Base-by-base conservation (phyloP, 2,329 filamentous ascomycete genomes). In the Curvularia sp. region DNA sequence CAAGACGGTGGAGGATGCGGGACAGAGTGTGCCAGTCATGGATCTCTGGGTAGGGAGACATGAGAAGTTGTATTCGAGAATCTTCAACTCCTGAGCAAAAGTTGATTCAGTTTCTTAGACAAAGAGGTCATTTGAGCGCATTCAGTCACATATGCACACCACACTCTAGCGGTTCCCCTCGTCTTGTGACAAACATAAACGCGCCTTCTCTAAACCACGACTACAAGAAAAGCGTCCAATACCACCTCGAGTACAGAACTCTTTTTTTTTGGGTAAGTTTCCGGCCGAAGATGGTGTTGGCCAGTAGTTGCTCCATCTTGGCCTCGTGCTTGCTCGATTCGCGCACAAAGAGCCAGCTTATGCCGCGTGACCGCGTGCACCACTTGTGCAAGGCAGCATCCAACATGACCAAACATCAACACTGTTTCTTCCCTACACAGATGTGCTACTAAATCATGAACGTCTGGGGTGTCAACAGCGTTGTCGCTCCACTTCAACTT, bases 1-100 rank as follows among this genome's bases (percentile, higher is more conserved):
- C 13, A 85, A 81, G 56, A 74, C 68, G 1, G 80, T 89, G 0
- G 87, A 90, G 56, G 84, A 88, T 61, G 90, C 91, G 3, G 90
- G 89, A 5, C 90, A 94, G 80, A 87, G 81, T 54, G 87, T 92
- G 61, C 91, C 91, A 1, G 84, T 88, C 1, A 87, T 94, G 84
- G 91, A 95, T 79, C 74, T 95, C 30, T 95, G 91, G 91, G 83
- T 93, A 70, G 91, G 91, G 3, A 83, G 91, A 72, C 91, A 95
- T 75, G 91, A 95, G 81, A 80, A 92, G 73, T 75, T 95, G 63
- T 95, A 95, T 76, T 93, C 90, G 57, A 86, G 91, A 67, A 94
- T 95, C 53, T 95, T 95, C 73, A 95, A 95, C 77, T 93, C 90
- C 68, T 94, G 71, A 68, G 5, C 2, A 30, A 19, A 9, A 9